Percentiles rank a stretch among this genome's conserved stretches.
Evolutionary conservation across 768 basidiomycete genomes (phyloP).

Genomic region (Amanita jacksonii): DNA sequence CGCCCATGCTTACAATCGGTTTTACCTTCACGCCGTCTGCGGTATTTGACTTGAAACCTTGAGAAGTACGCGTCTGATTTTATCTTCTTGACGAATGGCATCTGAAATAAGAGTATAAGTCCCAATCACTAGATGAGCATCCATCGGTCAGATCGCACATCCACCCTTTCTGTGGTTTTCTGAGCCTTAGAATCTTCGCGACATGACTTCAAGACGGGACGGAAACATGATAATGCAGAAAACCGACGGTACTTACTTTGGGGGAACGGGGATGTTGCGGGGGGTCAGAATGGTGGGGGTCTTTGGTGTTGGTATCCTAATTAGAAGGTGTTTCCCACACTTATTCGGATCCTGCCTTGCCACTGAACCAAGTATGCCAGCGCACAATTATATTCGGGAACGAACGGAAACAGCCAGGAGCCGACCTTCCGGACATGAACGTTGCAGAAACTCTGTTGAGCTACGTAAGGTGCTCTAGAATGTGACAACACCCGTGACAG

Average conservation of each 20-base stretch:
- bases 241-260: conserved; percentile 28
- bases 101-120: conserved; percentile 26
- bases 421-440: too few species aligned
- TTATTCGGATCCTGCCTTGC: too few species aligned
- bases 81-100: conserved; percentile 97
- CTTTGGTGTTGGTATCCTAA: background rate
- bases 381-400: too few species aligned
- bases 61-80: conserved; percentile 98
- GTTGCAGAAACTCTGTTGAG: too few species aligned
- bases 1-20: conserved; percentile 86
- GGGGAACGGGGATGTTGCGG: conserved; percentile 24
- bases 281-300: conserved; percentile 17
- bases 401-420: too few species aligned
- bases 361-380: too few species aligned
- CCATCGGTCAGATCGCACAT: conserved; percentile 20
- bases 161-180: conserved; percentile 13
- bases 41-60: conserved; percentile 97
- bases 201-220: background rate
- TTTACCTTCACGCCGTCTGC: conserved; percentile 95
- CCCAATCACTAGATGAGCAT: conserved; percentile 19
- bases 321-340: conserved; percentile 8
- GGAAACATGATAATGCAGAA: background rate
- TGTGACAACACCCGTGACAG: too few species aligned
- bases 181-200: background rate
- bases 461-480: too few species aligned